Evolutionary conservation across 345 rosid species (phyloP).

Genomic region (Eucalyptus polybractea): DNA sequence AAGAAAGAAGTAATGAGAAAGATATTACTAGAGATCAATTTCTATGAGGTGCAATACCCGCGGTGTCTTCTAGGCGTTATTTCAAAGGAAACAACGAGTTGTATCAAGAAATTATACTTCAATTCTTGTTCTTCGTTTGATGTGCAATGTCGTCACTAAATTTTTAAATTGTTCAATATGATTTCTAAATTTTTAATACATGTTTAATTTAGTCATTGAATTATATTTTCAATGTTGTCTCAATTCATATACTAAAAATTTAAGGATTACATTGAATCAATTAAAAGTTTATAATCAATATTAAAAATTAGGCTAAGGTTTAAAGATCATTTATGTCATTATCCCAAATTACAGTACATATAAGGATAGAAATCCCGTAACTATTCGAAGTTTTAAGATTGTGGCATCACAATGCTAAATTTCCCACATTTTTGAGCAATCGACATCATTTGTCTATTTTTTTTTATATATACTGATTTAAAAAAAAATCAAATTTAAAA

Average conservation of each 20-base stretch:
- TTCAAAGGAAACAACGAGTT: accelerated
- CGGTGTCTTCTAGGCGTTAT: neutral
- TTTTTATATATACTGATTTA: neutral
- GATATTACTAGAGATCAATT: neutral
- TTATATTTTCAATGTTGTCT: too few species aligned
- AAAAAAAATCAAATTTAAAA: too few species aligned
- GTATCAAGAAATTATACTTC: neutral
- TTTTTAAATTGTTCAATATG: accelerated
- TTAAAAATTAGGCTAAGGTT: accelerated
- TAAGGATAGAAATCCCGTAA: neutral
- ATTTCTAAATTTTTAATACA: accelerated
- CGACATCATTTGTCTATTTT: neutral
- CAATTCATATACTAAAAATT: too few species aligned
- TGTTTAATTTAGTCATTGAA: too few species aligned
- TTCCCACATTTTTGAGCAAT: neutral
- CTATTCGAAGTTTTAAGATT: neutral
- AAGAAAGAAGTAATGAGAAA: neutral
- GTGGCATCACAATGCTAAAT: neutral
- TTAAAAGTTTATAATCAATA: accelerated
- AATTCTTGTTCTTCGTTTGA: too few species aligned
- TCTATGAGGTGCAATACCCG: neutral
- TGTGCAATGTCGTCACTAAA: accelerated
- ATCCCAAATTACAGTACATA: too few species aligned
- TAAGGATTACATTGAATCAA: accelerated
- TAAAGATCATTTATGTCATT: too few species aligned